Percentiles rank a stretch among this genome's conserved stretches.
Evolutionary conservation across 225 moss, liverwort and hornwort genomes (phyloP).

Genomic region (Pleurozium schreberi): DNA sequence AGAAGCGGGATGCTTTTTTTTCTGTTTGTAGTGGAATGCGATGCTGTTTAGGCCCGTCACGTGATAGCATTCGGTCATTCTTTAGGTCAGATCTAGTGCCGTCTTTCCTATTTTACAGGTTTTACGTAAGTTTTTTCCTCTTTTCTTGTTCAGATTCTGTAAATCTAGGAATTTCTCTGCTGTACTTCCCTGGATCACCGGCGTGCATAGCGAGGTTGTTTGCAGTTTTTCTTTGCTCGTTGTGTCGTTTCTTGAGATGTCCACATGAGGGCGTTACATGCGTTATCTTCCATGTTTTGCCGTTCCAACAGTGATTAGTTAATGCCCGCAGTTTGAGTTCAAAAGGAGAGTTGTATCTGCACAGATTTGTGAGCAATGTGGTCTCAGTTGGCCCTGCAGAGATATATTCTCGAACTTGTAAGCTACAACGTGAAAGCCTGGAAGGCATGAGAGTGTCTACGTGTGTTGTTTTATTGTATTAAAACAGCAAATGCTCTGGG

Average conservation of each 20-base stretch:
- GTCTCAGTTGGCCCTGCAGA: neutral
- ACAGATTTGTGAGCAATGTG: neutral
- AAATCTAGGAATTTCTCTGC: conserved; percentile 1
- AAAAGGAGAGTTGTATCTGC: neutral
- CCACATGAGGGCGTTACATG: neutral
- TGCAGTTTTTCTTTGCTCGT: neutral
- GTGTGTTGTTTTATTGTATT: neutral
- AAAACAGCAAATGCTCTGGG: neutral
- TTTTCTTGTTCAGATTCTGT: neutral
- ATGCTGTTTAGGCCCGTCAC: neutral
- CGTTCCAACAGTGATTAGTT: neutral
- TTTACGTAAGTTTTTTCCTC: neutral
- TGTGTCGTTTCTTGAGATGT: neutral
- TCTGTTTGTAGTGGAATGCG: neutral
- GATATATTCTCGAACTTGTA: neutral
- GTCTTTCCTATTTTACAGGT: neutral
- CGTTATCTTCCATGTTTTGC: neutral
- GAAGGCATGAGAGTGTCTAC: neutral
- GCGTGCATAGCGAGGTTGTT: neutral
- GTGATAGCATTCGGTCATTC: neutral
- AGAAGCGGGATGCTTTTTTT: neutral
- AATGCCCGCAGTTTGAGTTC: neutral
- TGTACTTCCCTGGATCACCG: neutral
- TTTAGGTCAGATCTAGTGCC: conserved; percentile 29
- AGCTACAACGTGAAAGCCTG: neutral